These are phyloP conservation scores for Erythrobasidium hasegawianum DNA, from an alignment of 1,284 basidiomycete species.

Conservation along the genomic window DNA sequence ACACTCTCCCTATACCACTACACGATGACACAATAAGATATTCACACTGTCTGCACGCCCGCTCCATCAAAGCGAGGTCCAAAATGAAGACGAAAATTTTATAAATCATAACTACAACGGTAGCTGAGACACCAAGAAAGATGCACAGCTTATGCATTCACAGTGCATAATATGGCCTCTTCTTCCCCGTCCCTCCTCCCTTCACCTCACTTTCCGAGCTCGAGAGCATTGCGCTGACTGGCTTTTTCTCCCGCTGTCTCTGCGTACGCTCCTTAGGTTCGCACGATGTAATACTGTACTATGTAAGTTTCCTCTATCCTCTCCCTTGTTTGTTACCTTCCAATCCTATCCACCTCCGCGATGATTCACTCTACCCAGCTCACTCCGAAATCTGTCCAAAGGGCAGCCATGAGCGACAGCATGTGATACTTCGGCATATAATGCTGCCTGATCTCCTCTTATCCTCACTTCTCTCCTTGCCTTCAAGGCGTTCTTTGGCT, in stretches of 20 bases:
- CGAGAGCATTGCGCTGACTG: neutral
- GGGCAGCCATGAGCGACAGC: slow-evolving; percentile 14
- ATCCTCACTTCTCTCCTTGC: no score
- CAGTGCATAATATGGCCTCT: neutral
- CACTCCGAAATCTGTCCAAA: slow-evolving; percentile 19
- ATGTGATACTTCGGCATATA: no score
- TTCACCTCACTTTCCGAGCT: neutral
- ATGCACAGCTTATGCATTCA: no score
- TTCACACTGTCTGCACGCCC: slow-evolving; percentile 35
- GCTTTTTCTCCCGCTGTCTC: no score
- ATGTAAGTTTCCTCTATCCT: neutral
- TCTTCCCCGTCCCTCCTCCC: neutral
- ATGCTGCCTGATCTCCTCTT: no score
- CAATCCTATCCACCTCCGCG: neutral
- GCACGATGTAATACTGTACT: neutral
- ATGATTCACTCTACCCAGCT: slow-evolving; percentile 30
- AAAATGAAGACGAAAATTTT: slow-evolving; percentile 31
- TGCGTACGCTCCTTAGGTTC: neutral
- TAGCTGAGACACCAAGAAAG: slow-evolving; percentile 20
- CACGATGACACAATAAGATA: slow-evolving; percentile 31
- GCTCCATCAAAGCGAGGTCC: slow-evolving; percentile 8
- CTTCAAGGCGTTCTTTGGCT: no score
- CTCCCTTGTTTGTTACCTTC: neutral
- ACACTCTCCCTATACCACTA: slow-evolving; percentile 7
- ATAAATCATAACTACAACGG: slow-evolving; percentile 32